Evolutionary conservation across 2,329 filamentous ascomycete genomes (phyloP).

Genomic region (Fulvia fulva): DNA sequence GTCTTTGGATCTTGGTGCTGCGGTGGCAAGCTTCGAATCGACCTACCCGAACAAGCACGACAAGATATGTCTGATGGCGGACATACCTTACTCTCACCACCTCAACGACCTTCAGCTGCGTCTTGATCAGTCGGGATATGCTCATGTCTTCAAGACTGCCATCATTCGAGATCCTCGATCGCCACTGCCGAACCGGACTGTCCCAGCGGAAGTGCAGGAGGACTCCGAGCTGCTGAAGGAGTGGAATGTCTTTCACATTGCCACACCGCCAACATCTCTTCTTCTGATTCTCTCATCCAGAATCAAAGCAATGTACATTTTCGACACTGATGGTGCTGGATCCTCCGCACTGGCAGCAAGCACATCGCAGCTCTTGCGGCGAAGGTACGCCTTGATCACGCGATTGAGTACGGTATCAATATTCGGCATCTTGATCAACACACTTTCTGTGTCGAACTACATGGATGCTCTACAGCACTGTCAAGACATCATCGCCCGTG

Average conservation of each 20-base stretch:
- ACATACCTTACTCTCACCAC: conserved; percentile 80
- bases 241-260: conserved; percentile 80
- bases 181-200: conserved; percentile 75
- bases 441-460: conserved; percentile 87
- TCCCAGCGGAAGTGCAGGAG: conserved; percentile 51
- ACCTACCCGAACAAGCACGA: conserved; percentile 63
- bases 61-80: conserved; percentile 78
- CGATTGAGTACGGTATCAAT: conserved; percentile 75
- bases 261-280: conserved; percentile 73
- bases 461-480: conserved; percentile 73
- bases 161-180: conserved; percentile 76
- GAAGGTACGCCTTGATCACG: conserved; percentile 83
- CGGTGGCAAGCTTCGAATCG: conserved; percentile 59
- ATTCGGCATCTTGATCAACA: conserved; percentile 94
- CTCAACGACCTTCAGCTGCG: conserved; percentile 54
- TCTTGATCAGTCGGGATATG: conserved; percentile 64
- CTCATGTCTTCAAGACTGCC: conserved; percentile 62
- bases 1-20: conserved; percentile 58
- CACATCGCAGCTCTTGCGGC: conserved; percentile 62
- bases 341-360: conserved; percentile 44
- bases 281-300: conserved; percentile 83
- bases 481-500: conserved; percentile 65
- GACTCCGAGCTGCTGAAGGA: conserved; percentile 52
- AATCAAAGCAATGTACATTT: conserved; percentile 73
- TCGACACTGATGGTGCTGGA: conserved; percentile 51